A percentile compares a stretch with the other conserved stretches of the same genome.
These are phyloP conservation scores for Pyrenophora tritici-repentis DNA, from an alignment of 2,329 filamentous ascomycete genomes.

Conservation along the genomic window DNA sequence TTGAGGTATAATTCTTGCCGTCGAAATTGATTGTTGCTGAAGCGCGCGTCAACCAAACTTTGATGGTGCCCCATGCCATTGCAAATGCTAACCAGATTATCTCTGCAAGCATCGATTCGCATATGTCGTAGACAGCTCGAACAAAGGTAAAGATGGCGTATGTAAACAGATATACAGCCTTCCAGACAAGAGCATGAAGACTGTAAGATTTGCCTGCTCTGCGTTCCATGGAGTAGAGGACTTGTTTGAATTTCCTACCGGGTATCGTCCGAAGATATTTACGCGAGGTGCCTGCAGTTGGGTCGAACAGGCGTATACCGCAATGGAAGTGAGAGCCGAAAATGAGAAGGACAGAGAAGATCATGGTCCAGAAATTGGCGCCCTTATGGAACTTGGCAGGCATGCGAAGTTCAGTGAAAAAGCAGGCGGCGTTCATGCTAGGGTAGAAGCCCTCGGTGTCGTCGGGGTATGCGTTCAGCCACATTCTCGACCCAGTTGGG, in stretches of 20 bases:
- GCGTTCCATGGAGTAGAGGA: conserved; percentile 17
- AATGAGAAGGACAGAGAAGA: conserved; percentile 28
- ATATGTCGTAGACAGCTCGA: conserved; percentile 23
- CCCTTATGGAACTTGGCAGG: conserved; percentile 13
- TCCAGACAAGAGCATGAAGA: conserved; percentile 10
- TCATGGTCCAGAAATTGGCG: conserved; percentile 31
- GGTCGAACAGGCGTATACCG: conserved; percentile 26
- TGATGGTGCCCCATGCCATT: conserved; percentile 35
- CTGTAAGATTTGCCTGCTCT: conserved; percentile 2
- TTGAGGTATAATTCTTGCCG: conserved; percentile 12
- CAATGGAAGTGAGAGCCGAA: conserved; percentile 26
- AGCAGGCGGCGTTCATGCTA: conserved; percentile 24
- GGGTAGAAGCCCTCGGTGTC: conserved; percentile 29
- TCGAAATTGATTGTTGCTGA: conserved; percentile 13
- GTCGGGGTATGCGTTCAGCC: conserved; percentile 21
- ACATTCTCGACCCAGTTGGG: conserved; percentile 30
- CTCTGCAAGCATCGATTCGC: conserved; percentile 29
- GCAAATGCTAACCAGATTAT: conserved; percentile 33
- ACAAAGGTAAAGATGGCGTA: conserved; percentile 15
- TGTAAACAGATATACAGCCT: conserved; percentile 12
- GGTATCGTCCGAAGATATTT: conserved; percentile 22
- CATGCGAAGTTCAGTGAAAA: conserved; percentile 22
- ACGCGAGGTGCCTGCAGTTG: conserved; percentile 15
- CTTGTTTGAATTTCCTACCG: conserved; percentile 16
- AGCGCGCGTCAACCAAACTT: conserved; percentile 26